phyloP scores from a whole-genome alignment of 257 asterid species.

The Nemophila menziesii region DNA sequence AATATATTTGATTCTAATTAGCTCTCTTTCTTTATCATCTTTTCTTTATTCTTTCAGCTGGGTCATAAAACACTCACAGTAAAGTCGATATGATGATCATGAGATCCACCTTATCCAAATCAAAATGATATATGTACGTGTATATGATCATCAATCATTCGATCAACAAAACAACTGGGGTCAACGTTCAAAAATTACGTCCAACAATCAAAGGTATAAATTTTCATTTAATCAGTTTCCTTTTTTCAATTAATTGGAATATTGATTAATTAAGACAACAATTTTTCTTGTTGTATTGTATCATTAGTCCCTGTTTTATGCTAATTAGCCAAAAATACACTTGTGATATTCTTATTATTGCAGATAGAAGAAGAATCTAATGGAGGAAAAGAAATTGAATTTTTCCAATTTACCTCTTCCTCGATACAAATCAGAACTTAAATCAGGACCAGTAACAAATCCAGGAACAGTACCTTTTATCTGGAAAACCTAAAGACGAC shows the following conservation, averaged over 20 bases:
- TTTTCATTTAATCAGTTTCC: background rate
- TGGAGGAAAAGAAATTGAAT: constrained; percentile 61
- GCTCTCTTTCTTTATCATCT: too few species aligned
- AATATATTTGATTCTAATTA: too few species aligned
- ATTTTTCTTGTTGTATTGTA: background rate
- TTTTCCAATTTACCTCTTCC: constrained; percentile 35
- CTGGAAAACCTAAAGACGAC: constrained; percentile 57
- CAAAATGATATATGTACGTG: too few species aligned
- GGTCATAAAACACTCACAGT: too few species aligned
- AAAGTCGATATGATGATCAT: too few species aligned
- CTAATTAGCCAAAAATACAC: background rate
- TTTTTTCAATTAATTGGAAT: background rate
- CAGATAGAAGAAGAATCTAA: constrained; percentile 29
- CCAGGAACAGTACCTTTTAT: constrained; percentile 61
- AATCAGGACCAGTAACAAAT: constrained; percentile 61
- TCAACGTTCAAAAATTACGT: constrained; percentile 8
- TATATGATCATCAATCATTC: constrained; percentile 8
- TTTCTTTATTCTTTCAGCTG: too few species aligned
- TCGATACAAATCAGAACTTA: constrained; percentile 40
- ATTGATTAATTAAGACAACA: background rate
- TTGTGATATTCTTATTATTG: constrained; percentile 8
- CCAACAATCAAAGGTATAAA: constrained; percentile 10
- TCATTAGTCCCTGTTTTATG: background rate
- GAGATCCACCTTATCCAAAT: too few species aligned
- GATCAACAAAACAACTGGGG: constrained; percentile 3